These are phyloP conservation scores for Scheffersomyces lignosus DNA, from an alignment of 805 yeast genomes.

Conservation along the genomic window DNA sequence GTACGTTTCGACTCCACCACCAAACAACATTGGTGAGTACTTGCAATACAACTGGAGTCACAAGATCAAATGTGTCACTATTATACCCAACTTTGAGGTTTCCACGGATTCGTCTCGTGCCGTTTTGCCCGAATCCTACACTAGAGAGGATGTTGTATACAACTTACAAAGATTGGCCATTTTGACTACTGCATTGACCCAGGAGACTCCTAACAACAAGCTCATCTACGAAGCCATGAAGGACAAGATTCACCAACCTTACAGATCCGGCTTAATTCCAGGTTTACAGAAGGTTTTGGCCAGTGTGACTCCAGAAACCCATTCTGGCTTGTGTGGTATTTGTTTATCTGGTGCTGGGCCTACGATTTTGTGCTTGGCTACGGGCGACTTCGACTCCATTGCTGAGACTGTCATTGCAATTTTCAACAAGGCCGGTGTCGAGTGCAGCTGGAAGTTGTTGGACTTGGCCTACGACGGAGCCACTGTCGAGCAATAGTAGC, in stretches of 20 bases:
- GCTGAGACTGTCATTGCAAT: slow-evolving; percentile 72
- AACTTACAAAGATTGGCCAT: slow-evolving; percentile 92
- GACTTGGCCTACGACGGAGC: slow-evolving; percentile 92
- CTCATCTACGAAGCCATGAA: slow-evolving; percentile 94
- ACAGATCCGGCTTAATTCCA: slow-evolving; percentile 87
- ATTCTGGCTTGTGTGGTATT: slow-evolving; percentile 87
- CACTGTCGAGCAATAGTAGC: slow-evolving; percentile 34
- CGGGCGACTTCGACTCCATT: slow-evolving; percentile 79
- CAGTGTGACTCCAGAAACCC: slow-evolving; percentile 76
- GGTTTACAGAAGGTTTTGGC: slow-evolving; percentile 81
- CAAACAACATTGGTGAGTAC: slow-evolving; percentile 82
- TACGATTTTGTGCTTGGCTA: slow-evolving; percentile 90
- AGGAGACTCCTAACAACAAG: slow-evolving; percentile 76
- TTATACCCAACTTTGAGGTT: slow-evolving; percentile 92
- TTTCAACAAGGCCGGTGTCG: slow-evolving; percentile 64
- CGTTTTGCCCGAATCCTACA: slow-evolving; percentile 80
- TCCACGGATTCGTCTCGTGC: slow-evolving; percentile 90
- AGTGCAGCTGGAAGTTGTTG: slow-evolving; percentile 79
- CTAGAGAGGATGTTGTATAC: slow-evolving; percentile 81
- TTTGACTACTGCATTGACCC: slow-evolving; percentile 87
- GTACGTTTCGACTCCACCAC: slow-evolving; percentile 52
- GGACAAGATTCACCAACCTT: slow-evolving; percentile 96
- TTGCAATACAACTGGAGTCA: slow-evolving; percentile 81
- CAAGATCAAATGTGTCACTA: slow-evolving; percentile 81
- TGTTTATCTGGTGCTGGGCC: slow-evolving; percentile 99